Conservation (phyloP, 768 basidiomycete species). For the Plicaturopsis crispa region DNA sequence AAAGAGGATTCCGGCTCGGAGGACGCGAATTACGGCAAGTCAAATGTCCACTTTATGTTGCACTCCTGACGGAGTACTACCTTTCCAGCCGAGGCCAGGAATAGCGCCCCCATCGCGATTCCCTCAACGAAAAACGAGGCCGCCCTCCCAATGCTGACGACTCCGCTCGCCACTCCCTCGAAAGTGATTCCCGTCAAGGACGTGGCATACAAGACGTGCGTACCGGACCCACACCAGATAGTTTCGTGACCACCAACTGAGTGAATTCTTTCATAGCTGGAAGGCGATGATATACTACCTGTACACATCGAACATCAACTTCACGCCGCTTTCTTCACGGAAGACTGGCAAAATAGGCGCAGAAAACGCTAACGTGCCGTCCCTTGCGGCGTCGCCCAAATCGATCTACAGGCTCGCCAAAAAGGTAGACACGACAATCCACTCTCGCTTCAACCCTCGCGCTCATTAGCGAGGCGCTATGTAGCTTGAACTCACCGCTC, state of each 20-base stretch:
- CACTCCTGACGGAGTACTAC: not conserved
- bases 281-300: constrained; percentile 13
- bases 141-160: too few species aligned
- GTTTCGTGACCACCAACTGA: not conserved
- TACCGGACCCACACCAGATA: not conserved
- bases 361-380: not conserved
- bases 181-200: not conserved
- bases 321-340: constrained; percentile 1
- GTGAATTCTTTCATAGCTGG: constrained; percentile 1
- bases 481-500: constrained; percentile 1
- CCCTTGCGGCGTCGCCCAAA: constrained; percentile 13
- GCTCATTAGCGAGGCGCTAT: not conserved
- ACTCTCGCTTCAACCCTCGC: too few species aligned
- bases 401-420: constrained; percentile 18
- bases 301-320: constrained; percentile 5
- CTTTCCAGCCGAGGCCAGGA: not conserved
- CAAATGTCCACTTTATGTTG: not conserved
- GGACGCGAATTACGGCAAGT: too few species aligned
- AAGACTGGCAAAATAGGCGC: not conserved
- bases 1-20: not conserved
- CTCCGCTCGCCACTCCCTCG: too few species aligned
- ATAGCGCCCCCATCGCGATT: not conserved
- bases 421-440: constrained; percentile 5
- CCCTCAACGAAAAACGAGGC: not conserved
- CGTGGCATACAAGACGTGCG: not conserved